Conservation (phyloP, 2,329 filamentous ascomycete species). For the Cordyceps militaris region DNA sequence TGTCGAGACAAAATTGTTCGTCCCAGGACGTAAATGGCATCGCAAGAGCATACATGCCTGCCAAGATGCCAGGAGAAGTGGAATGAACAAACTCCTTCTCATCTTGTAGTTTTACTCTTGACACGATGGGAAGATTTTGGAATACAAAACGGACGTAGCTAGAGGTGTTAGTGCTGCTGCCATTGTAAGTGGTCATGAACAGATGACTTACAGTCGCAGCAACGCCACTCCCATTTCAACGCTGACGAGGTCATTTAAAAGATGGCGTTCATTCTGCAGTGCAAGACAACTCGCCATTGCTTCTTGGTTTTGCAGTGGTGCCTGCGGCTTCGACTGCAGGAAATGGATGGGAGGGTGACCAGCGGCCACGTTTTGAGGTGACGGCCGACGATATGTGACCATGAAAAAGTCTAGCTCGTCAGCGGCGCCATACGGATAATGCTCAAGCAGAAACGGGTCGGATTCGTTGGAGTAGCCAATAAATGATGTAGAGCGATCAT, state of each 20-base stretch:
- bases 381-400: slow-evolving; percentile 16
- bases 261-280: slow-evolving; percentile 8
- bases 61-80: slow-evolving; percentile 15
- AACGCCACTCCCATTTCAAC: slow-evolving; percentile 13
- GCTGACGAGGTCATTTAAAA: slow-evolving; percentile 14
- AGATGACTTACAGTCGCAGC: slow-evolving; percentile 14
- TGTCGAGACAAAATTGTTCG: slow-evolving; percentile 16
- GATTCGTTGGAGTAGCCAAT: slow-evolving; percentile 11
- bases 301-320: slow-evolving; percentile 9
- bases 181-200: not conserved
- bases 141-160: slow-evolving; percentile 17
- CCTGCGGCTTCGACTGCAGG: slow-evolving; percentile 13
- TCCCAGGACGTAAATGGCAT: slow-evolving; percentile 18
- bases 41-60: slow-evolving; percentile 17
- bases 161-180: not conserved
- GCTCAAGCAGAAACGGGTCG: slow-evolving; percentile 18
- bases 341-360: slow-evolving; percentile 14
- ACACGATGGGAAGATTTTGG: slow-evolving; percentile 17
- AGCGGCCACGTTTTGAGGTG: not conserved
- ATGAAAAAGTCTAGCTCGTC: slow-evolving; percentile 25
- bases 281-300: slow-evolving; percentile 11
- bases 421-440: slow-evolving; percentile 19
- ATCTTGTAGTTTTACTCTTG: slow-evolving; percentile 13
- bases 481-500: slow-evolving; percentile 12
- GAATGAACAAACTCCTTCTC: slow-evolving; percentile 12